Evolutionary conservation across 257 asterid species (phyloP), one percentile per base, ranked within the genome.

Genomic region (Solanum chiquidenum): DNA sequence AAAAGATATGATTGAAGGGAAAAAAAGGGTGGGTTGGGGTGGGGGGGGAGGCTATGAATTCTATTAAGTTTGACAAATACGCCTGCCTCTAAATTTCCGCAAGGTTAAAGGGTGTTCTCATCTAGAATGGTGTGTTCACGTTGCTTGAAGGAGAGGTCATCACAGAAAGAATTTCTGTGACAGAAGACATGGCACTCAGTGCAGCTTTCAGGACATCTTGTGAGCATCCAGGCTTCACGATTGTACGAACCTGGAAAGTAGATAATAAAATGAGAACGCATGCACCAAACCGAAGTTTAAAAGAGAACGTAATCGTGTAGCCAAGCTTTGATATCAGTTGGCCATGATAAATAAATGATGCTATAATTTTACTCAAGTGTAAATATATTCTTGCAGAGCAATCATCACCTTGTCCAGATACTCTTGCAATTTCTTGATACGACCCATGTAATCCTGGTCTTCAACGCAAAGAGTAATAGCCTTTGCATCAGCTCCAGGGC

Each of bases 141-240:
- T 90, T 40, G 87, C 77, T 88, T 42, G 95, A 80, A 49, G 85
- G 68, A 0, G 85, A 80, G 85, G 85, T 83, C 91, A 95, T 93
- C 88, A 94, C 91, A 0, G 97, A 89, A 3, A 96, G 95, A 90
- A 96, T 93, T 68, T 94, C 98, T 0, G 98, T 96, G 87, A 96
- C 98, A 14, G 99, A 92, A 33, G 99, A 88, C 99, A 97, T 97
- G 88, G 99, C 98, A 44, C 97, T 93, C 89, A 97, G 87, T 66
- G 99, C 99, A 75, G 98, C 99, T 91, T 92, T 97, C 68, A 97
- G 94, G 73, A 97, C 98, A 85, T 97, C 99, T 89, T 97, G 98
- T 16, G 99, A 94, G 90, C 99, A 97, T 37, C 99, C 99, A 3
- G 99, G 99, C 86, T 97, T 97, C 92, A 97, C 99, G 20, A 97